Evolutionary conservation across 2,329 filamentous ascomycete species (phyloP), one percentile per base, ranked within the genome.

Genomic region (Diaporthe citriasiana): DNA sequence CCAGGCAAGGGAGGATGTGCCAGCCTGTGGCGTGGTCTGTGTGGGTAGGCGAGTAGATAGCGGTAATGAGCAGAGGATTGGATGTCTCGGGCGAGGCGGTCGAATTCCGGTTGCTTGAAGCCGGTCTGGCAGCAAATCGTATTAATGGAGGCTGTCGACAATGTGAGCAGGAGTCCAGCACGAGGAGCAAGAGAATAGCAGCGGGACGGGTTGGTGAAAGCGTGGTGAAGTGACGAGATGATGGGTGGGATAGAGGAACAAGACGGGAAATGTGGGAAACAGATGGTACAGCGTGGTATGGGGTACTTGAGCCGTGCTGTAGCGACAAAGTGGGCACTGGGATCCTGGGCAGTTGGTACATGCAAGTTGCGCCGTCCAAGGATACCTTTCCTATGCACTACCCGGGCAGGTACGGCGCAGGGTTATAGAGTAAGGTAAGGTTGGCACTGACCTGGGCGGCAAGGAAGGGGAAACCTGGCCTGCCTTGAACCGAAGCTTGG

Each of bases 171-270:
- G 45, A 50, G 60, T 51, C 35, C 33, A 33, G 22, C 8, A 47
- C 33, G 53, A 70, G 57, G 75, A 75, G 70, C 75, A 35, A 40
- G 50, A 60, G 71, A 75, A 72, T 71, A 74, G 76, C 74, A 77
- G 76, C 66, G 51, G 66, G 72, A 70, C 74, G 63, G 74, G 65
- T 47, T 74, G 57, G 56, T 75, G 65, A 59, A 17, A 57, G 57
- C 40, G 70, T 60, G 45, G 51, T 69, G 71, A 51, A 71, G 42
- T 55, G 59, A 73, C 30, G 30, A 47, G 35, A 51, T 35, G 70
- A 38, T 50, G 51, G 71, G 55, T 38, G 51, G 63, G 68, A 69
- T 69, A 33, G 63, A 69, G 60, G 63, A 73, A 22, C 63, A 70
- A 45, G 56, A 59, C 65, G 59, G 57, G 60, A 63, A 71, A 66